Percentiles rank a stretch among this genome's conserved stretches.
These are phyloP conservation scores for Irpex sp. DNA, from an alignment of 1,284 basidiomycete species.

Conservation along the genomic window DNA sequence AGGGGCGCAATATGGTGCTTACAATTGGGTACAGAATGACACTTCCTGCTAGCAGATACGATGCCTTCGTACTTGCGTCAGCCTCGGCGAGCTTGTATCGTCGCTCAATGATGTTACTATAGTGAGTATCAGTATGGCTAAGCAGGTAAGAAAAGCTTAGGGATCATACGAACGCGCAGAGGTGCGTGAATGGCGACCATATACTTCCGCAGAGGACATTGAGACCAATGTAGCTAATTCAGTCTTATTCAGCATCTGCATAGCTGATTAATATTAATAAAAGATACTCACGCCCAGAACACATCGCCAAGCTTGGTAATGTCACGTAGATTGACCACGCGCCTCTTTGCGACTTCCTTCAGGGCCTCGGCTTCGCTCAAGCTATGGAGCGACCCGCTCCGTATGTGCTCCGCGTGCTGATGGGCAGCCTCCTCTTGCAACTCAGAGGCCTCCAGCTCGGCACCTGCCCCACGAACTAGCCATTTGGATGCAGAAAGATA, in stretches of 20 bases:
- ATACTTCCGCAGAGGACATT: constrained; percentile 76
- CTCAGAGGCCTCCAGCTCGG: constrained; percentile 63
- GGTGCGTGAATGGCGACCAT: constrained; percentile 77
- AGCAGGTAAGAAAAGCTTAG: background rate
- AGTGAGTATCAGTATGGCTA: background rate
- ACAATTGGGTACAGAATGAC: constrained; percentile 74
- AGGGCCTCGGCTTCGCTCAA: constrained; percentile 61
- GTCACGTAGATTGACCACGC: constrained; percentile 54
- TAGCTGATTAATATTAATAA: background rate
- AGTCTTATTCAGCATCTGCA: constrained; percentile 4
- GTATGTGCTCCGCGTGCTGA: constrained; percentile 17
- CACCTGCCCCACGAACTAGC: constrained; percentile 54
- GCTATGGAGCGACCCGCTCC: constrained; percentile 36
- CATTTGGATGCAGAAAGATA: constrained; percentile 64
- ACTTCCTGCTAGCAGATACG: constrained; percentile 72
- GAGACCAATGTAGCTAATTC: constrained; percentile 56
- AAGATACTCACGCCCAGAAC: constrained; percentile 68
- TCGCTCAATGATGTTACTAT: constrained; percentile 70
- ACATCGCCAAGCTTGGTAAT: constrained; percentile 70
- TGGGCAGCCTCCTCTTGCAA: constrained; percentile 45
- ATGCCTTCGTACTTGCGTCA: constrained; percentile 61
- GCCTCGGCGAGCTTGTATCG: constrained; percentile 62
- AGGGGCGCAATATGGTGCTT: constrained; percentile 15
- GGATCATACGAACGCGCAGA: constrained; percentile 56
- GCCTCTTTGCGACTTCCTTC: constrained; percentile 61